Evolutionary conservation across 108 stramenopile species (phyloP), one percentile per base, ranked within the genome.

Genomic region (Pinguiococcus pyrenoidosus): DNA sequence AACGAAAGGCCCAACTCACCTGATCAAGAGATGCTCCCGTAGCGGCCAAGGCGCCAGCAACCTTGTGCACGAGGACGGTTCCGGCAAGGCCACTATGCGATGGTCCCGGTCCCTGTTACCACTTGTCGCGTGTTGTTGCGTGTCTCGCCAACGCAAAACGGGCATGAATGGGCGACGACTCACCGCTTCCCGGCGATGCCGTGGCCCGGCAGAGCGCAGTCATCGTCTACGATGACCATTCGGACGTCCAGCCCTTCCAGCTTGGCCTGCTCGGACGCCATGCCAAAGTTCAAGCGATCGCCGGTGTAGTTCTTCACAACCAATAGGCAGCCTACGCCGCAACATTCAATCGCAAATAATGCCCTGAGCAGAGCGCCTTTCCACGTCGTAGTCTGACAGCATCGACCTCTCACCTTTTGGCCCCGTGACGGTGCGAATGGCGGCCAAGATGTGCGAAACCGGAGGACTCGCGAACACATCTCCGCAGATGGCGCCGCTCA

Each of bases 291-390:
- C 28, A 99, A 70, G 23, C 89, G 79, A 69, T 99, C 97, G 13
- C 92, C 92, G 0, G 94, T 96, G 73, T 99, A 99, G 74, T 94
- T 94, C 80, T 93, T 99, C 29, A 99, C 85, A 30, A 99, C 66
- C 32, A 99, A 57, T 23, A 96, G 54, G 46, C 84, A 84, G 25
- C 88, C 83, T 28, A n/a, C n/a, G n/a, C n/a, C n/a, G n/a, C n/a
- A n/a, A n/a, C n/a, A n/a, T n/a, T n/a, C n/a, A n/a, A n/a, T n/a
- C n/a, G n/a, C n/a, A n/a, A n/a, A n/a, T n/a, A n/a, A n/a, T n/a
- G n/a, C n/a, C n/a, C n/a, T n/a, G n/a, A n/a, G n/a, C n/a, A n/a
- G n/a, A n/a, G n/a, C n/a, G n/a, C n/a, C n/a, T n/a, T n/a, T n/a
- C n/a, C n/a, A n/a, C n/a, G n/a, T n/a, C n/a, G n/a, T n/a, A n/a